These are phyloP conservation scores for Cenchrus fungigraminus DNA, from an alignment of 176 grass and related monocot genomes.

Conservation along the genomic window DNA sequence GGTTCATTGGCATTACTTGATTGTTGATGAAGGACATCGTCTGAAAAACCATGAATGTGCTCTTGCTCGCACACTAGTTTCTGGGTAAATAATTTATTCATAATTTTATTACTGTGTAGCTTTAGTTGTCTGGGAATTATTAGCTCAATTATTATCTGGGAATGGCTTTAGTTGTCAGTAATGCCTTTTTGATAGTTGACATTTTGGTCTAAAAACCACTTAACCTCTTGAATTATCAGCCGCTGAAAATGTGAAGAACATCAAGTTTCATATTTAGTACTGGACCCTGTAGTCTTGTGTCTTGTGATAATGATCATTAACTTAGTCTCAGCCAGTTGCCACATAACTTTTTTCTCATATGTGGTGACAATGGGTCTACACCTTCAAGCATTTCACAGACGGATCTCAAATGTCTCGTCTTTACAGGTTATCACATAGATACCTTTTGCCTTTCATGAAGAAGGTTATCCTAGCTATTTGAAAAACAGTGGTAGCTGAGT, in stretches of 20 bases:
- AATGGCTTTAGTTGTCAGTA: neutral
- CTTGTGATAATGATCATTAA: slow-evolving; percentile 7
- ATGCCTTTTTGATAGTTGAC: slow-evolving; percentile 18
- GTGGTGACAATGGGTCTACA: slow-evolving; percentile 10
- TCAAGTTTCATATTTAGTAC: slow-evolving; percentile 13
- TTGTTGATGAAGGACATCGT: slow-evolving; percentile 98
- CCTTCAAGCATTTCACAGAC: neutral
- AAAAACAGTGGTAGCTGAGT: slow-evolving; percentile 10
- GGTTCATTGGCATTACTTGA: slow-evolving; percentile 95
- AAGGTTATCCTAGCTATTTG: neutral
- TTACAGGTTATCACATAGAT: slow-evolving; percentile 17
- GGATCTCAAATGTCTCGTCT: slow-evolving; percentile 26
- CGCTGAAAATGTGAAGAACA: neutral
- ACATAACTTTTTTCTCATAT: neutral
- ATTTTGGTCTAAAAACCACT: neutral
- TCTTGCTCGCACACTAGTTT: slow-evolving; percentile 87
- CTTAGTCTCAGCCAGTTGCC: neutral
- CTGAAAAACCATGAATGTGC: slow-evolving; percentile 99
- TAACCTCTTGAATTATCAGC: neutral
- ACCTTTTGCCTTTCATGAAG: slow-evolving; percentile 11
- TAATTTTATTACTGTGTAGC: slow-evolving; percentile 7
- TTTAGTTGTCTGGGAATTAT: neutral
- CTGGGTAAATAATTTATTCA: slow-evolving; percentile 69
- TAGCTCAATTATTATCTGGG: slow-evolving; percentile 11
- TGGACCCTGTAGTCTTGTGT: neutral